A percentile compares a stretch with the other conserved stretches of the same genome.
Conservation (phyloP, 768 basidiomycete genomes). For the Tylopilus felleus region DNA sequence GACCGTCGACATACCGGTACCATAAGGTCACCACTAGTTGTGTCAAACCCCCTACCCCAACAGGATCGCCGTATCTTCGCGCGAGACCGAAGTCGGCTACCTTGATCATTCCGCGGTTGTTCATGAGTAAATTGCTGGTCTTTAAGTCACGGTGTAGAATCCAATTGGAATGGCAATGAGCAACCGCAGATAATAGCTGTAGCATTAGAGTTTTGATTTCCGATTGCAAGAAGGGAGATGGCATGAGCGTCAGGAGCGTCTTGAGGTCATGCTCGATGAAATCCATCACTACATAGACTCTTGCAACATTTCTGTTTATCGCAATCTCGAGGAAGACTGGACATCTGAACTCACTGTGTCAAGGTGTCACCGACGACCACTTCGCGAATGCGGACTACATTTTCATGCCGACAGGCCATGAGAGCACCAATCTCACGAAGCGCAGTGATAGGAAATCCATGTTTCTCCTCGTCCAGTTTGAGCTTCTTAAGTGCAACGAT, state of each 20-base stretch:
- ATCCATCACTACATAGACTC: conserved; percentile 99
- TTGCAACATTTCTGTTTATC: conserved; percentile 33
- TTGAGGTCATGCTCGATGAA: conserved; percentile 99
- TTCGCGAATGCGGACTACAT: conserved; percentile 95
- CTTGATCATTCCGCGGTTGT: conserved; percentile 97
- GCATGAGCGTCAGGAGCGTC: conserved; percentile 91
- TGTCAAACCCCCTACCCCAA: conserved; percentile 95
- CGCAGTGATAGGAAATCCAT: conserved; percentile 97
- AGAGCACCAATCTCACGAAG: conserved; percentile 94
- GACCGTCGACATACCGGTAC: conserved; percentile 73
- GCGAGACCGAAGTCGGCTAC: conserved; percentile 98
- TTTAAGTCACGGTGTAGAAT: conserved; percentile 97
- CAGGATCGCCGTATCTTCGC: conserved; percentile 91
- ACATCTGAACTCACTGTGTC: conserved; percentile 80
- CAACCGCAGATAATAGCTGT: conserved; percentile 89
- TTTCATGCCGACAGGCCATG: conserved; percentile 91
- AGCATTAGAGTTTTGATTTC: conserved; percentile 97
- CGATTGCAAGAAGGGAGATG: conserved; percentile 92
- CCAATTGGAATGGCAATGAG: conserved; percentile 95
- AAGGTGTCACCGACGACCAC: conserved; percentile 98
- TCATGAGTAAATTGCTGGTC: conserved; percentile 97
- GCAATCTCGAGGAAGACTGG: conserved; percentile 1
- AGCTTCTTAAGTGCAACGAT: conserved; percentile 97
- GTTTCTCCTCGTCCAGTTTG: conserved; percentile 97
- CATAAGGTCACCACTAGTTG: conserved; percentile 97